Percentiles rank a stretch among this genome's conserved stretches.
Conservation (phyloP, 768 basidiomycete genomes). For the Plicaturopsis crispa region DNA sequence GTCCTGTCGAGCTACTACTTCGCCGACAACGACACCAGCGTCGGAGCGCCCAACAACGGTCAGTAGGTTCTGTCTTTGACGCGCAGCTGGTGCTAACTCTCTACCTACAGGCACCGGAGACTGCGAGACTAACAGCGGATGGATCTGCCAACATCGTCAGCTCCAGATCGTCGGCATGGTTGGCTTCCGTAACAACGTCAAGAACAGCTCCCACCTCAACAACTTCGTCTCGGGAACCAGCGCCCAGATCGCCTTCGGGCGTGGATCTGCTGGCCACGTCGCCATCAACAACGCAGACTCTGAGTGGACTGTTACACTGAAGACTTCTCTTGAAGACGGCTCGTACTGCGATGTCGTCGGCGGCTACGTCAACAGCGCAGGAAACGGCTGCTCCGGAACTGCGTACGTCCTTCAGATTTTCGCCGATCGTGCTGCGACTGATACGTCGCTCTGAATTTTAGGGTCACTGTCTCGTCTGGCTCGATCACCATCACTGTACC, state of each 20-base stretch:
- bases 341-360: constrained; percentile 60
- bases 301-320: constrained; percentile 47
- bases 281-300: constrained; percentile 61
- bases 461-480: constrained; percentile 43
- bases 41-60: constrained; percentile 56
- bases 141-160: constrained; percentile 63
- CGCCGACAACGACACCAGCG: constrained; percentile 40
- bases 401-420: constrained; percentile 27
- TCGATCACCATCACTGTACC: constrained; percentile 41
- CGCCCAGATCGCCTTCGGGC: constrained; percentile 59
- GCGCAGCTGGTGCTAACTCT: background rate
- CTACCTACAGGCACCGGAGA: constrained; percentile 32
- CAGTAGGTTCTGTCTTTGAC: background rate
- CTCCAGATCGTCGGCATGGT: constrained; percentile 51
- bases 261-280: constrained; percentile 51
- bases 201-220: constrained; percentile 37
- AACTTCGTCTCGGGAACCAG: constrained; percentile 52
- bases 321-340: constrained; percentile 51
- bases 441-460: background rate
- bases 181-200: constrained; percentile 56
- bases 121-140: constrained; percentile 46
- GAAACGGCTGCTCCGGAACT: constrained; percentile 40
- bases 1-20: constrained; percentile 59
- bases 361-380: constrained; percentile 31
- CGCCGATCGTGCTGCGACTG: background rate